phyloP scores from a whole-genome alignment of 2,329 filamentous ascomycete species.

The Sclerotinia subarctica region DNA sequence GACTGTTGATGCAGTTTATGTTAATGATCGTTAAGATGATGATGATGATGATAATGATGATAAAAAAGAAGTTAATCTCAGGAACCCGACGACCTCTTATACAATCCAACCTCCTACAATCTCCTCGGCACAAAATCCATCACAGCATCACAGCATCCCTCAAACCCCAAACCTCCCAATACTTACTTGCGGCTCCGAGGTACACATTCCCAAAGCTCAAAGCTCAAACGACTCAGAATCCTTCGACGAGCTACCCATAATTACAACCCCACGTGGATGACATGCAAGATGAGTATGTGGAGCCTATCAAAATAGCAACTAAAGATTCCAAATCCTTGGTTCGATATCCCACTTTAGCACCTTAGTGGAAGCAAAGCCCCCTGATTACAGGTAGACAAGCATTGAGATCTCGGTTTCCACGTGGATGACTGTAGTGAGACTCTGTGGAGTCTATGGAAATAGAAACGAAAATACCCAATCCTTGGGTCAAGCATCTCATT shows the following conservation, averaged over 20 bases:
- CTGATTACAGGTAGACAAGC: neutral
- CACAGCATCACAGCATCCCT: neutral
- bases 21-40: neutral
- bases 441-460: constrained; percentile 1
- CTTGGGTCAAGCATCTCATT: neutral
- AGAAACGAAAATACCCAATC: constrained; percentile 5
- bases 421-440: constrained; percentile 3
- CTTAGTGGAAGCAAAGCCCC: neutral
- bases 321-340: constrained; percentile 6
- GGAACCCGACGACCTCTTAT: constrained; percentile 5
- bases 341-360: neutral
- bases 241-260: neutral
- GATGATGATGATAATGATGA: neutral
- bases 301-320: constrained; percentile 2
- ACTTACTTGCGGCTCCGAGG: neutral
- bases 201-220: neutral
- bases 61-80: neutral
- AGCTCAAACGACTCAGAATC: neutral
- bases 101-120: neutral
- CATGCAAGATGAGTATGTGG: neutral
- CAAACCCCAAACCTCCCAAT: neutral
- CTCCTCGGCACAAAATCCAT: neutral
- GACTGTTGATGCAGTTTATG: neutral
- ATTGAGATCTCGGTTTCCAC: constrained; percentile 3
- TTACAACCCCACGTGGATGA: constrained; percentile 8